phyloP scores from a whole-genome alignment of 257 asterid species.

The Solanum clarkiae region DNA sequence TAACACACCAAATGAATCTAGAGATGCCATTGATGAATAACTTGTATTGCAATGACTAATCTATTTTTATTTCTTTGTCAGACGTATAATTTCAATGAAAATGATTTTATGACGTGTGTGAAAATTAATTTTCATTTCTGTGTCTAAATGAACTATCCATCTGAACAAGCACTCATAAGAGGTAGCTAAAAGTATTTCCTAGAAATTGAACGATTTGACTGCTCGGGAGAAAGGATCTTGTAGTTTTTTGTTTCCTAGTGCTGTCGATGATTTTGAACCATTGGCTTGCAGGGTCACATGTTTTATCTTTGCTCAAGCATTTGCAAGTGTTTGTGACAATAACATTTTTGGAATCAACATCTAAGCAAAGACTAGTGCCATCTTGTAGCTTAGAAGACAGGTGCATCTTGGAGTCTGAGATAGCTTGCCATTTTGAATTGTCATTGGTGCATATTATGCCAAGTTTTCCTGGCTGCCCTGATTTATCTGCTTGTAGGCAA shows the following conservation, averaged over 20 bases:
- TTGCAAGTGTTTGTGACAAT: slow-evolving; percentile 59
- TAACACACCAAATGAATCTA: neutral
- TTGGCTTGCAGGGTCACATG: slow-evolving; percentile 84
- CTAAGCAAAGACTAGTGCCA: slow-evolving; percentile 63
- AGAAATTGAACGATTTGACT: neutral
- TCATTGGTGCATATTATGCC: slow-evolving; percentile 36
- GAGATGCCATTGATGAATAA: neutral
- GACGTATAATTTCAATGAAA: neutral
- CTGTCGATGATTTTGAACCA: slow-evolving; percentile 85
- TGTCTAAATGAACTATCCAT: neutral
- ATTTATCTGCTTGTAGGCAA: slow-evolving; percentile 53
- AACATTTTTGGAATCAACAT: slow-evolving; percentile 42
- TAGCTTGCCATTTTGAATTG: slow-evolving; percentile 65
- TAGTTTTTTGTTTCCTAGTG: slow-evolving; percentile 22
- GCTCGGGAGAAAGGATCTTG: neutral
- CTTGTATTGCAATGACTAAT: neutral
- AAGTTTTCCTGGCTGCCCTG: slow-evolving; percentile 64
- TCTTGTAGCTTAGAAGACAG: slow-evolving; percentile 55
- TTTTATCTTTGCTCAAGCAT: slow-evolving; percentile 41
- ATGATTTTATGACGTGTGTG: neutral
- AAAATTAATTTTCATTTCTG: neutral
- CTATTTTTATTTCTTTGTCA: neutral
- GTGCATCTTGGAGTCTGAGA: slow-evolving; percentile 84
- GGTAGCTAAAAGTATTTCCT: neutral
- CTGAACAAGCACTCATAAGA: neutral